These are phyloP conservation scores for Aspergillus neotritici DNA, from an alignment of 2,329 filamentous ascomycete genomes.

Conservation along the genomic window DNA sequence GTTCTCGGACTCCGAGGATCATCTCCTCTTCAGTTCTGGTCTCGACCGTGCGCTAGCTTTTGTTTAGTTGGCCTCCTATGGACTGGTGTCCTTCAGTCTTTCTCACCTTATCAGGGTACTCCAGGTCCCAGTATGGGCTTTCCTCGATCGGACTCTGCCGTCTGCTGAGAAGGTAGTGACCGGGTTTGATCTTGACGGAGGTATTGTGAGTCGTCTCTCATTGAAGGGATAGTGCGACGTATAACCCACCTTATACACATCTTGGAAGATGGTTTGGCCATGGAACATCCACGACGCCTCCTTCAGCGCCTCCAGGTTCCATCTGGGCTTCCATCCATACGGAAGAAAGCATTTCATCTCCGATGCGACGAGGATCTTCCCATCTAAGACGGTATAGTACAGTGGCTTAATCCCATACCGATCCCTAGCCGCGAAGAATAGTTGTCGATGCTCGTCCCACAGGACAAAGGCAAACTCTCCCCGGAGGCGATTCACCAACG, in stretches of 20 bases:
- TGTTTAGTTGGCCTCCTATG: too few species aligned
- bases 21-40: conserved; percentile 47
- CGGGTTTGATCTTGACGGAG: conserved; percentile 36
- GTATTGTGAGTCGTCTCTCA: background rate
- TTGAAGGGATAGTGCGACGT: background rate
- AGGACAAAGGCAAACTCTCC: too few species aligned
- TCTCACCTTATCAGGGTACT: conserved; percentile 52
- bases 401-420: conserved; percentile 55
- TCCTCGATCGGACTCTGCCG: too few species aligned
- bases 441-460: too few species aligned
- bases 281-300: conserved; percentile 43
- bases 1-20: conserved; percentile 45
- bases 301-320: conserved; percentile 47
- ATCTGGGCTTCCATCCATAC: conserved; percentile 49
- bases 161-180: conserved; percentile 41
- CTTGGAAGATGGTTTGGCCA: conserved; percentile 47
- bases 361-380: conserved; percentile 44
- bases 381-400: conserved; percentile 44
- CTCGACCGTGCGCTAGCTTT: too few species aligned
- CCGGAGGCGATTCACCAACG: too few species aligned
- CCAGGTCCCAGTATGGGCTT: conserved; percentile 51
- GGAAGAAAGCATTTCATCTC: conserved; percentile 52
- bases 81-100: too few species aligned
- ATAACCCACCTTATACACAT: conserved; percentile 44
- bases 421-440: too few species aligned